phyloP scores from a whole-genome alignment of 352 stramenopile species.

The Phytophthora pseudosyringae region DNA sequence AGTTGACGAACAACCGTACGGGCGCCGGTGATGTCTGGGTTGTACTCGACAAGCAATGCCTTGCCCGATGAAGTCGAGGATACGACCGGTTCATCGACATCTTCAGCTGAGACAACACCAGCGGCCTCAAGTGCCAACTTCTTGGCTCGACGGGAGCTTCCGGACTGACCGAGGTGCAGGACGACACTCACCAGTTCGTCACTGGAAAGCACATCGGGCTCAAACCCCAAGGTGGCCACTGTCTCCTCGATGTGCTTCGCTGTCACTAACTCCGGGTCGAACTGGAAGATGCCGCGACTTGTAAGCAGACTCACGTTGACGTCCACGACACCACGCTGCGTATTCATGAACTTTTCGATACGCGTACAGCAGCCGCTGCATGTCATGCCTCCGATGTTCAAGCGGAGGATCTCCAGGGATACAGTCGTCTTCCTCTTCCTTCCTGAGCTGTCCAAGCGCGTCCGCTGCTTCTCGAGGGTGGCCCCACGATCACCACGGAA shows the following conservation, averaged over 20 bases:
- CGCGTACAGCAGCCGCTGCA: conserved; percentile 89
- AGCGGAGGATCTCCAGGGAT: conserved; percentile 44
- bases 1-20: conserved; percentile 48
- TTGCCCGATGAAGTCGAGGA: conserved; percentile 19
- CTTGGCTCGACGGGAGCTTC: conserved; percentile 29
- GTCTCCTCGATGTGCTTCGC: conserved; percentile 69
- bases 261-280: conserved; percentile 52
- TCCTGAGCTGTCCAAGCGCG: conserved; percentile 12
- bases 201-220: conserved; percentile 54
- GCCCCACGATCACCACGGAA: conserved; percentile 46
- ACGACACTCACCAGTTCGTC: conserved; percentile 63
- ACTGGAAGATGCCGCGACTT: conserved; percentile 57
- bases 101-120: conserved; percentile 43
- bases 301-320: conserved; percentile 77
- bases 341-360: conserved; percentile 74
- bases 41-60: conserved; percentile 52
- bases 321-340: conserved; percentile 56
- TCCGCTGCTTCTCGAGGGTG: conserved; percentile 32
- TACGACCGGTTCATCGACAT: conserved; percentile 26
- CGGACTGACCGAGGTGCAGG: conserved; percentile 46
- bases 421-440: conserved; percentile 11
- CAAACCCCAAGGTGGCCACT: conserved; percentile 74
- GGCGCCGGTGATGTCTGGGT: conserved; percentile 47
- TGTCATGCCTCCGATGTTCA: conserved; percentile 85
- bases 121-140: conserved; percentile 36